Base-by-base conservation (phyloP, 176 grass and related monocot species). In the Raddia distichophylla region DNA sequence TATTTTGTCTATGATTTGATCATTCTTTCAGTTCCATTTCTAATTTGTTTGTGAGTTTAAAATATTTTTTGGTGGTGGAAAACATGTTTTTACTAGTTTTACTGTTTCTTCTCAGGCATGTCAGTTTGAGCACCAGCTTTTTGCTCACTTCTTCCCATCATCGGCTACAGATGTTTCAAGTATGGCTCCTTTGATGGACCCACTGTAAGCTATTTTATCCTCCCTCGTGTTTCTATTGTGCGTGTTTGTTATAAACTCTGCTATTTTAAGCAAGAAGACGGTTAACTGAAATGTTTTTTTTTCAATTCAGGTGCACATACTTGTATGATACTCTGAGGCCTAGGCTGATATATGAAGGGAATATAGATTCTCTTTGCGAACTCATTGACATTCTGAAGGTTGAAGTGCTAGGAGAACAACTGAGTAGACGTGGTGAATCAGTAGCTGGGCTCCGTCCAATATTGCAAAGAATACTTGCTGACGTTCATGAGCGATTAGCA, bases 71-170 rank as follows among this genome's bases (percentile, higher is more conserved):
- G 47, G 16, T 18, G 20, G 48, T 50, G 8, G 48, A 50, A 50
- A 50, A 12, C 48, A 12, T 50, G 10, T 50, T 50, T 50, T 50
- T 50, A 50, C 48, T 50, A 50, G 48, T 12, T 90, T 51, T 84
- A 34, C 20, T 74, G 44, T 86, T 93, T 9, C 55, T 89, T 87
- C n/a, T 69, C 82, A 99, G 96, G 91, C 94, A 85, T 99, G 93
- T 77, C 93, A 99, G 84, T 85, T 95, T 91, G 96, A 99, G 86
- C 96, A 99, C 79, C 96, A 99, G 67, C 93, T 99, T 66, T 98
- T 99, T 91, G 96, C 91, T 70, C 89, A 95, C 75, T 99, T 99
- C 82, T 99, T 99, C 82, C 90, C 92, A 54, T 83, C 89, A 86
- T 95, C 96, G 71, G 89, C 93, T 76, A 79, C 87, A 60, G 96